Conservation (phyloP, 2,329 filamentous ascomycete genomes). For the Botryotinia globosa region DNA sequence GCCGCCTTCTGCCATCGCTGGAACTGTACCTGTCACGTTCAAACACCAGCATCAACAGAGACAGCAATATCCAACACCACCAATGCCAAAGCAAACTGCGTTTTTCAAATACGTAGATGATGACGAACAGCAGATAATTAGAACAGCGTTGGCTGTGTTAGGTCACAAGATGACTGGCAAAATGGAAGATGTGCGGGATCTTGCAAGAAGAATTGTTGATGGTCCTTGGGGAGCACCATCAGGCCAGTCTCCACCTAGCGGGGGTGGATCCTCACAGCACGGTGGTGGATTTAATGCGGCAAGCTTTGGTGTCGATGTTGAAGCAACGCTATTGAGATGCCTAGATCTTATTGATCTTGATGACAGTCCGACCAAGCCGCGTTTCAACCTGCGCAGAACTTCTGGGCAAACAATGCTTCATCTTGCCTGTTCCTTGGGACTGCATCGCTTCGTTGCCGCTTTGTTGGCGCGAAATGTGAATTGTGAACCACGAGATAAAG, state of each 20-base stretch:
- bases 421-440: slow-evolving; percentile 70
- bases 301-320: slow-evolving; percentile 38
- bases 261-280: slow-evolving; percentile 44
- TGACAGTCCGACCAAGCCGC: slow-evolving; percentile 65
- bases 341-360: slow-evolving; percentile 78
- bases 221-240: slow-evolving; percentile 49
- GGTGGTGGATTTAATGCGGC: slow-evolving; percentile 43
- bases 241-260: slow-evolving; percentile 45
- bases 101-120: slow-evolving; percentile 74
- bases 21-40: slow-evolving; percentile 59
- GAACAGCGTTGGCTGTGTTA: slow-evolving; percentile 63
- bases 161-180: slow-evolving; percentile 63
- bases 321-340: slow-evolving; percentile 59
- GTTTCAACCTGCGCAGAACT: slow-evolving; percentile 61
- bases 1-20: slow-evolving; percentile 56
- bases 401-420: slow-evolving; percentile 81
- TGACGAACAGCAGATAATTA: slow-evolving; percentile 65
- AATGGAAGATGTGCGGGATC: slow-evolving; percentile 58
- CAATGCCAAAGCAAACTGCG: slow-evolving; percentile 48
- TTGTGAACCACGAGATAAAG: slow-evolving; percentile 70
- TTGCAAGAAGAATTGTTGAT: slow-evolving; percentile 59
- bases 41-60: slow-evolving; percentile 49
- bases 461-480: slow-evolving; percentile 76
- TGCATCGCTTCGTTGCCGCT: slow-evolving; percentile 72
- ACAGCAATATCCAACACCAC: slow-evolving; percentile 43